These are phyloP conservation scores for Coprinopsis sp. DNA, from an alignment of 768 basidiomycete species.

Conservation along the genomic window DNA sequence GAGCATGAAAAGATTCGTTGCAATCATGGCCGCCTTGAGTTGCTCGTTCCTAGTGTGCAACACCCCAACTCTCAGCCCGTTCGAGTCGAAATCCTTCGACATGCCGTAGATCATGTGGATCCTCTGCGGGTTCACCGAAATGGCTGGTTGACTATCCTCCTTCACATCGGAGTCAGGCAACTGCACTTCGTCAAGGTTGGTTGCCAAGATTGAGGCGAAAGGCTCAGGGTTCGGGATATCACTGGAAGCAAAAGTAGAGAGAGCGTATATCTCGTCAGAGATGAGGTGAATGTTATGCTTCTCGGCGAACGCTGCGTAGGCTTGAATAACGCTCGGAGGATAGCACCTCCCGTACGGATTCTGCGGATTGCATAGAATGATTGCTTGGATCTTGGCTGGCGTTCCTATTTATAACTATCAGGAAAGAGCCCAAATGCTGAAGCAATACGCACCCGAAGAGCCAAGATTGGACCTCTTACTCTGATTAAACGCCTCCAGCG, in stretches of 20 bases:
- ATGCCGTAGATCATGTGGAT: conserved; percentile 25
- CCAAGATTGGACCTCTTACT: conserved; percentile 12
- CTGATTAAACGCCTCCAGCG: conserved; percentile 12
- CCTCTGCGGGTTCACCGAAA: conserved; percentile 18
- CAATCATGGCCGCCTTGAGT: conserved; percentile 15
- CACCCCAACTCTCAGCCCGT: conserved; percentile 23
- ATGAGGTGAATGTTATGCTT: conserved; percentile 24
- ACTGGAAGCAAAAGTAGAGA: conserved; percentile 18
- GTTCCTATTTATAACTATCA: too few species aligned
- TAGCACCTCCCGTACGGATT: conserved; percentile 24
- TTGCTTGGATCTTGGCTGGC: conserved; percentile 19
- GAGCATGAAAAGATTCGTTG: conserved; percentile 16
- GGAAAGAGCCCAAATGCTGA: too few species aligned
- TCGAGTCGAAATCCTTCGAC: conserved; percentile 27
- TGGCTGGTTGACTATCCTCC: too few species aligned
- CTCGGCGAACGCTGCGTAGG: conserved; percentile 15
- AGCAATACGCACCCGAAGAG: too few species aligned
- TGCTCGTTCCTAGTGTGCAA: conserved; percentile 15
- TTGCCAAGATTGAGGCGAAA: conserved; percentile 20
- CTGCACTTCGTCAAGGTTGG: conserved; percentile 19
- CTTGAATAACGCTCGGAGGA: conserved; percentile 16
- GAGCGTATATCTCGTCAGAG: conserved; percentile 26
- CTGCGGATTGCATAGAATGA: conserved; percentile 27
- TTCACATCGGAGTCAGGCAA: too few species aligned
- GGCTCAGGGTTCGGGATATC: conserved; percentile 16